Evolutionary conservation across 2,329 filamentous ascomycete species (phyloP).

Genomic region (Phaeosphaeria sp.): DNA sequence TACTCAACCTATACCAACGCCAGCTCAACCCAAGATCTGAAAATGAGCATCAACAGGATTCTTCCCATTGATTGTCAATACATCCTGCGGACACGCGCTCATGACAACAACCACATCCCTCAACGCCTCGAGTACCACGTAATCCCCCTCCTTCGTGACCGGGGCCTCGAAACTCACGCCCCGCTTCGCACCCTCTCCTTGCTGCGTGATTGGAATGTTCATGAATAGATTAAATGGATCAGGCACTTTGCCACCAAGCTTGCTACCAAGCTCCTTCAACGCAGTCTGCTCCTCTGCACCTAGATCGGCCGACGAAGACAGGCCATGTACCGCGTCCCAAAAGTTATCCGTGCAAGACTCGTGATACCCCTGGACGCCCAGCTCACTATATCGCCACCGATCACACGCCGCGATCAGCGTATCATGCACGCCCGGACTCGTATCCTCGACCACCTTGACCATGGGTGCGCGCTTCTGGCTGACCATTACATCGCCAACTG

Average conservation of each 20-base stretch:
- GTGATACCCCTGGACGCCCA: slow-evolving; percentile 41
- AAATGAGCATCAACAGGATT: slow-evolving; percentile 55
- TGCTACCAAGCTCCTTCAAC: slow-evolving; percentile 26
- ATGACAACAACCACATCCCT: slow-evolving; percentile 56
- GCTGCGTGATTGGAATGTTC: slow-evolving; percentile 53
- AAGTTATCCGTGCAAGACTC: slow-evolving; percentile 48
- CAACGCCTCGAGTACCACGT: slow-evolving; percentile 52
- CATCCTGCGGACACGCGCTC: slow-evolving; percentile 56
- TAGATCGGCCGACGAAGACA: slow-evolving; percentile 16
- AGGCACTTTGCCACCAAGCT: slow-evolving; percentile 35
- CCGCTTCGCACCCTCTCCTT: slow-evolving; percentile 44
- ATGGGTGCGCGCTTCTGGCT: slow-evolving; percentile 43
- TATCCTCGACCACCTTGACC: slow-evolving; percentile 43
- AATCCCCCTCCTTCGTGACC: slow-evolving; percentile 50
- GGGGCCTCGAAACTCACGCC: slow-evolving; percentile 50
- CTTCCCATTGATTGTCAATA: slow-evolving; percentile 52
- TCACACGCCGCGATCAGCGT: slow-evolving; percentile 47
- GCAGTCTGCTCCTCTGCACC: slow-evolving; percentile 22
- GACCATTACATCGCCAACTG: slow-evolving; percentile 37
- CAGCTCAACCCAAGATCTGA: slow-evolving; percentile 20
- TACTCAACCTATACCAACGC: neutral
- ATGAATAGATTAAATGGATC: slow-evolving; percentile 51
- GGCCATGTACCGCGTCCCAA: slow-evolving; percentile 36
- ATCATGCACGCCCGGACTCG: slow-evolving; percentile 42
- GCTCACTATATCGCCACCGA: slow-evolving; percentile 42